A percentile compares a stretch with the other conserved stretches of the same genome.
These are phyloP conservation scores for Wallemia ichthyophaga DNA, from an alignment of 1,284 basidiomycete genomes.

Conservation along the genomic window DNA sequence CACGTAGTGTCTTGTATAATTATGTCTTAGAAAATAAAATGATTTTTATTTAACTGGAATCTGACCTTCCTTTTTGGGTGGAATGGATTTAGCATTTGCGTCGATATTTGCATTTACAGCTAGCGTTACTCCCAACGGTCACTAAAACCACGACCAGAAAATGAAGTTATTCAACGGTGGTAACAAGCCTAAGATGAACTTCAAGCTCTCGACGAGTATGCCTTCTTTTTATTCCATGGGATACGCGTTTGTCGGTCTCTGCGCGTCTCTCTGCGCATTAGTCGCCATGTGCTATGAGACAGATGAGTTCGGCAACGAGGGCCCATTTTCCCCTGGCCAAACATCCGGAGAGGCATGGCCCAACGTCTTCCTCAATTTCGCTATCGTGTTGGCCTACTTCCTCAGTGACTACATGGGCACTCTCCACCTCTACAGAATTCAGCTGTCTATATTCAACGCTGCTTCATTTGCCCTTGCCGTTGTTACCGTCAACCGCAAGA, in stretches of 20 bases:
- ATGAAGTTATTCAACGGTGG: background rate
- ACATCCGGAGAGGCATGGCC: background rate
- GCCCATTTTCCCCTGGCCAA: background rate
- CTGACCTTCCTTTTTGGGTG: background rate
- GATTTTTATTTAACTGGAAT: background rate
- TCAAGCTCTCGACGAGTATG: background rate
- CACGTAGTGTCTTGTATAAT: background rate
- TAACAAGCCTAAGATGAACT: no score
- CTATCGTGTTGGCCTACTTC: background rate
- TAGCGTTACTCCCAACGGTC: no score
- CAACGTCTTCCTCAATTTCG: background rate
- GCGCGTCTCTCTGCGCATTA: background rate
- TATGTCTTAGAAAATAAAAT: background rate
- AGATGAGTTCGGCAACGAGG: background rate
- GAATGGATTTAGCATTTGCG: no score
- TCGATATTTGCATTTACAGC: no score
- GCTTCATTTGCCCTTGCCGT: background rate
- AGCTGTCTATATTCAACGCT: background rate
- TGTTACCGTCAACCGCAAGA: background rate
- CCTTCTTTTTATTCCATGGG: background rate
- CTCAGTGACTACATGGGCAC: background rate
- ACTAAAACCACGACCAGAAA: no score
- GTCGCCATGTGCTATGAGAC: background rate
- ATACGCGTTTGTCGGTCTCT: background rate
- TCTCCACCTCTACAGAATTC: background rate